Percentiles rank a stretch among this genome's conserved stretches.
Conservation (phyloP, 805 yeast genomes). For the Candida caryicola region DNA sequence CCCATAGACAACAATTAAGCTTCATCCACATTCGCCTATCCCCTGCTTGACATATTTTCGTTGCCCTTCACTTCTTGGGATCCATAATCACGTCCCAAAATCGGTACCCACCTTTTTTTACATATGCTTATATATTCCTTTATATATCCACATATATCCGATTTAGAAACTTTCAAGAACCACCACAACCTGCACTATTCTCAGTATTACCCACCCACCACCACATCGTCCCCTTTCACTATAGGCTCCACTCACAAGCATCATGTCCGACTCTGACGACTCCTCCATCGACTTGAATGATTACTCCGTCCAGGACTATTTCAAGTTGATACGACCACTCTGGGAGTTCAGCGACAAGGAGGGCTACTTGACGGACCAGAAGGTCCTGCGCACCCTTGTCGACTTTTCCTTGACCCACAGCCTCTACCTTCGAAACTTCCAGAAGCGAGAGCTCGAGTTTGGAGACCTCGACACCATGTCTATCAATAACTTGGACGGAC, state of each 20-base stretch:
- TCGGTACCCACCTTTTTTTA: no score
- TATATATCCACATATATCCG: no score
- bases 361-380: constrained; percentile 18
- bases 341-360: constrained; percentile 12
- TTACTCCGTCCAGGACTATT: constrained; percentile 19
- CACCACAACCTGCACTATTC: no score
- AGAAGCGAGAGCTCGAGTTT: constrained; percentile 24
- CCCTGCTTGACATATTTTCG: no score
- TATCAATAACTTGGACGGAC: constrained; percentile 1
- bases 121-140: no score
- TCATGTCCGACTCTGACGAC: constrained; percentile 20
- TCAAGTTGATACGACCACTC: constrained; percentile 16
- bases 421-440: constrained; percentile 18
- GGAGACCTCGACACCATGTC: constrained; percentile 14
- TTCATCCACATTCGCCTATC: no score
- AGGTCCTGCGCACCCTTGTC: constrained; percentile 21
- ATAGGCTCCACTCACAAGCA: background rate
- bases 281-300: constrained; percentile 12
- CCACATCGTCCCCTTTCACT: background rate
- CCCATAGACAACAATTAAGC: no score
- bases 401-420: constrained; percentile 24
- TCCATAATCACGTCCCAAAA: no score
- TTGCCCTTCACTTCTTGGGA: no score
- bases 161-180: no score
- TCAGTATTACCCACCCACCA: no score